Percentiles rank a stretch among this genome's conserved stretches.
Conservation (phyloP, 768 basidiomycete species). For the Asterophora lycoperdoides region DNA sequence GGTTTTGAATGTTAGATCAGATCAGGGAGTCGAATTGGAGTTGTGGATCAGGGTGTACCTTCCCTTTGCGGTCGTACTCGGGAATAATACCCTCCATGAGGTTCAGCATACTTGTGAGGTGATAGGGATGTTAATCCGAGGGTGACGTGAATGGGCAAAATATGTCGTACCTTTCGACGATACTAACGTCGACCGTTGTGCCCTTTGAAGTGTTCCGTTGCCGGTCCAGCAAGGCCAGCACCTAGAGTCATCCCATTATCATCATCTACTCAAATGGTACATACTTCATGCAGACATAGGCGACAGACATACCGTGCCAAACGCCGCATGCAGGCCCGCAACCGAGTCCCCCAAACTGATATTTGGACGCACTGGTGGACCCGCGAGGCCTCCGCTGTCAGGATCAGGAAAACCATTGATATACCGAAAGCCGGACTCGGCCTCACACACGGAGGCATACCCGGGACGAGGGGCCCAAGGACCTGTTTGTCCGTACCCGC, state of each 20-base stretch:
- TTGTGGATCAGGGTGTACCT: conserved; percentile 30
- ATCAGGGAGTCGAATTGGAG: not conserved
- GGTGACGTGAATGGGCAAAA: not conserved
- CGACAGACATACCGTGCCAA: conserved; percentile 53
- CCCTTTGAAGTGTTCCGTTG: conserved; percentile 40
- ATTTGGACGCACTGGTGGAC: conserved; percentile 66
- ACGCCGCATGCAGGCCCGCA: conserved; percentile 68
- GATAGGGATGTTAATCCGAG: too few species aligned
- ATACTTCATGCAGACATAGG: too few species aligned
- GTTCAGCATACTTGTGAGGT: conserved; percentile 56
- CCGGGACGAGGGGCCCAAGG: conserved; percentile 70
- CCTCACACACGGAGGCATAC: conserved; percentile 73
- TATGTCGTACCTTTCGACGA: conserved; percentile 54
- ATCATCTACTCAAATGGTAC: too few species aligned
- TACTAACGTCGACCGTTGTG: conserved; percentile 70
- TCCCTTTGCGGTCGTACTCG: conserved; percentile 68
- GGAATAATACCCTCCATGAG: conserved; percentile 76
- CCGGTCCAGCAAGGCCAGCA: conserved; percentile 51
- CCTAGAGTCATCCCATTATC: conserved; percentile 23
- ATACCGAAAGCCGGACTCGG: conserved; percentile 69
- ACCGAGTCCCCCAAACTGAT: conserved; percentile 71
- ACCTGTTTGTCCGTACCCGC: conserved; percentile 72
- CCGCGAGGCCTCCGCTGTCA: conserved; percentile 46
- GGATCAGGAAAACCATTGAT: conserved; percentile 65
- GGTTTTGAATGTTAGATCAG: not conserved